These are phyloP conservation scores for Excoecaria cochinchinensis DNA, from an alignment of 345 rosid genomes.

Conservation along the genomic window DNA sequence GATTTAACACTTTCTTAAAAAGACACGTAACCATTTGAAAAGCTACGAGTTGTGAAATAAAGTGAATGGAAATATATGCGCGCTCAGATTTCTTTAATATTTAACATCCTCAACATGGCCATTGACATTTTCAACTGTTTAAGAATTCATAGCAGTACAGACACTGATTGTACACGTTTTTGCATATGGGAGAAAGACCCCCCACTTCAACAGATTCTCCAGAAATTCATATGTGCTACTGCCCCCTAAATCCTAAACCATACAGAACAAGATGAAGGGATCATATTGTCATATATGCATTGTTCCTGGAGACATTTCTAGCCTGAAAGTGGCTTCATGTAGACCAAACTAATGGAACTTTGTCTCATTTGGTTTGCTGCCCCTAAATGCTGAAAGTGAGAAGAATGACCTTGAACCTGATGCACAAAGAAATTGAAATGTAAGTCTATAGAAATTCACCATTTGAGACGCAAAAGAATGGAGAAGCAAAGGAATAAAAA, in stretches of 20 bases:
- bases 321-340: neutral
- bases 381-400: conserved; percentile 69
- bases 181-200: neutral
- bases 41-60: too few relatives aligned
- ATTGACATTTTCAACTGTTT: neutral
- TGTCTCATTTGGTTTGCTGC: conserved; percentile 54
- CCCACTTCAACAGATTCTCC: neutral
- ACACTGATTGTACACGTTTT: neutral
- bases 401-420: conserved; percentile 69
- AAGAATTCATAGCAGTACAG: neutral
- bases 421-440: conserved; percentile 14
- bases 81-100: neutral
- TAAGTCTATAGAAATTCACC: conserved; percentile 4
- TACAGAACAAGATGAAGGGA: neutral
- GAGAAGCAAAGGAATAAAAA: neutral
- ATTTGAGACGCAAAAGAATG: neutral
- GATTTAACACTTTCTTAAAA: too few relatives aligned
- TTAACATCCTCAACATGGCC: conserved; percentile 1
- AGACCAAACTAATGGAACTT: conserved; percentile 35
- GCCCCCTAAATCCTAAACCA: conserved; percentile 2
- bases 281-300: neutral
- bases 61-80: too few relatives aligned
- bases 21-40: too few relatives aligned
- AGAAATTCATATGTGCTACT: neutral
- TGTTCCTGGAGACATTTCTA: neutral